Evolutionary conservation across 345 rosid species (phyloP), one percentile per base, ranked within the genome.

Genomic region (Salix koriyanagi): DNA sequence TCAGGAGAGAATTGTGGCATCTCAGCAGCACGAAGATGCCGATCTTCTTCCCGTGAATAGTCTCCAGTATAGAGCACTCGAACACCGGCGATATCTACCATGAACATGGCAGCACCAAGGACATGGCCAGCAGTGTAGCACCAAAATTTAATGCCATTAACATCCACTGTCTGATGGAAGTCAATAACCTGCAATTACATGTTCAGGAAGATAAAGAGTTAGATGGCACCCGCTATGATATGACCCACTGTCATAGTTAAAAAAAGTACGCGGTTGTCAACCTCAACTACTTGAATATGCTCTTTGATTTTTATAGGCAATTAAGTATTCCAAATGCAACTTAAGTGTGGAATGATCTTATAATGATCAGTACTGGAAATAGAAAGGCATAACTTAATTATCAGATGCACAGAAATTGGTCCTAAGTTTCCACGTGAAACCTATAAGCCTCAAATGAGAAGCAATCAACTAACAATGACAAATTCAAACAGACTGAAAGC

Each of bases 101-200:
- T 95, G 77, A 95, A 95, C 99, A 93, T 95, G 61, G 97, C 97
- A 82, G 99, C 99, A 73, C 99, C 99, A 72, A 95, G 97, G 65
- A 95, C 97, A 79, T 95, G 97, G 69, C 99, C 99, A 76, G 99
- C 99, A 28, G 99, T 90, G 78, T 95, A 95, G 79, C 99, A 95
- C 99, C 97, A 95, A 81, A 95, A 93, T 82, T 89, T 88, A 76
- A 95, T 93, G 71, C 97, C 96, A 37, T 93, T 91, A 58, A 93
- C 93, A 77, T 95, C 99, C 79, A 90, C 87, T 0, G 97, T 93
- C 86, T 95, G 97, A 81, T 93, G 97, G 82, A 93, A 95, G 81
- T 95, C 97, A 84, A 95, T 88, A 78, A 91, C 95, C 95, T 91
- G 77, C 73, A 79, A 71, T 54, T 26, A 46, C 52, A 46, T 4